A percentile compares a stretch with the other conserved stretches of the same genome.
phyloP scores from a whole-genome alignment of 768 basidiomycete genomes.

The Leccinum obscurum region DNA sequence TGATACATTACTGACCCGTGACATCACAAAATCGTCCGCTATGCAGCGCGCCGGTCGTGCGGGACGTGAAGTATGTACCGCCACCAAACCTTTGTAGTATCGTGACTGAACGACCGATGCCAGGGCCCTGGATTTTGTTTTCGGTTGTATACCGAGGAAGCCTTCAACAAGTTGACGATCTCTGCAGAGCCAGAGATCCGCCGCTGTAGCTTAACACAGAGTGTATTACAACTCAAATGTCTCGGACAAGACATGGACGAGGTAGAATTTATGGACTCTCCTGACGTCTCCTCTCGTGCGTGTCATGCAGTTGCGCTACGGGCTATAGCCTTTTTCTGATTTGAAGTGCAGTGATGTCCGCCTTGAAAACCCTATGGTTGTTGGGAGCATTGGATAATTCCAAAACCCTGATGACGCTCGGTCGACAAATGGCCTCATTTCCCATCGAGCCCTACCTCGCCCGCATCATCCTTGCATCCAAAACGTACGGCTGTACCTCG shows the following conservation, averaged over 20 bases:
- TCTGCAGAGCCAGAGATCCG: constrained; percentile 88
- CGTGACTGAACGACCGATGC: constrained; percentile 4
- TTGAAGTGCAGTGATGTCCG: constrained; percentile 48
- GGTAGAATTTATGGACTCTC: constrained; percentile 88
- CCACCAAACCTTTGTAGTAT: neutral
- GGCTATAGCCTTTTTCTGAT: neutral
- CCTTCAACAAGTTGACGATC: constrained; percentile 63
- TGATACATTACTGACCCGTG: constrained; percentile 79
- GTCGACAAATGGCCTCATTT: constrained; percentile 84
- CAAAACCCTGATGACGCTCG: constrained; percentile 66
- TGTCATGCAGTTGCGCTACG: constrained; percentile 6
- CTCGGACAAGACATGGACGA: constrained; percentile 78
- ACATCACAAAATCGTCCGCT: constrained; percentile 88
- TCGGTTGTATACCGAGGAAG: constrained; percentile 85
- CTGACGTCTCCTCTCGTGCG: constrained; percentile 73
- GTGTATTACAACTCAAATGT: constrained; percentile 83
- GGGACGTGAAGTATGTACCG: constrained; percentile 72
- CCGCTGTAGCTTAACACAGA: constrained; percentile 80
- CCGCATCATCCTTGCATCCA: constrained; percentile 77
- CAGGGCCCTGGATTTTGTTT: constrained; percentile 86
- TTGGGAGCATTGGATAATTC: constrained; percentile 75
- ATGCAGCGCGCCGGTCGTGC: constrained; percentile 95
- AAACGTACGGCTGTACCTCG: constrained; percentile 64
- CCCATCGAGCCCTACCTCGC: constrained; percentile 87
- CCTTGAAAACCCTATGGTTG: constrained; percentile 71